Conservation (phyloP, 441 rosid genomes). For the Gossypium schwendimanii region DNA sequence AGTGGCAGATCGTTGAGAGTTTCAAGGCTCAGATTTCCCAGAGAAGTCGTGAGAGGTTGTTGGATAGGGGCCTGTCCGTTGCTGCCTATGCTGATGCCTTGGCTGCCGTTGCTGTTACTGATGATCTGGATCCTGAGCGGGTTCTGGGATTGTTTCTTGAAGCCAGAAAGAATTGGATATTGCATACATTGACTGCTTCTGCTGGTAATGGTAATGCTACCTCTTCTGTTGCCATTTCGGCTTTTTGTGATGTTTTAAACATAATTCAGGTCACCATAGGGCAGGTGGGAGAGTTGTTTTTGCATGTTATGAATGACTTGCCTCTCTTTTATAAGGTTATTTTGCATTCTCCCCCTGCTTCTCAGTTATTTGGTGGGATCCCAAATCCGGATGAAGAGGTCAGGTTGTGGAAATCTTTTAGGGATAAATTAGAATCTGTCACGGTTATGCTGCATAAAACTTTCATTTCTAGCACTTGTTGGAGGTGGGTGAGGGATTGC, state of each 20-base stretch:
- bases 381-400: slow-evolving; percentile 92
- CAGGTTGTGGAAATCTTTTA: slow-evolving; percentile 71
- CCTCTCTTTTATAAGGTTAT: slow-evolving; percentile 79
- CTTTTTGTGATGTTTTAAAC: slow-evolving; percentile 66
- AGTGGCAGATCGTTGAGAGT: slow-evolving; percentile 98
- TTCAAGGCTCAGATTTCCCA: slow-evolving; percentile 91
- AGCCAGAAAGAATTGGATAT: slow-evolving; percentile 68
- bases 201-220: slow-evolving; percentile 25
- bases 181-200: slow-evolving; percentile 51
- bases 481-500: slow-evolving; percentile 78
- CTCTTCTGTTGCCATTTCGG: slow-evolving; percentile 38
- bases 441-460: slow-evolving; percentile 51
- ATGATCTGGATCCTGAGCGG: slow-evolving; percentile 67
- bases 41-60: slow-evolving; percentile 75
- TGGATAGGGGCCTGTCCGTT: slow-evolving; percentile 57
- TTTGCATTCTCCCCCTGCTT: slow-evolving; percentile 80
- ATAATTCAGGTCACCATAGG: slow-evolving; percentile 75
- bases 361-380: slow-evolving; percentile 89
- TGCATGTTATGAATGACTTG: slow-evolving; percentile 84
- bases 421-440: slow-evolving; percentile 66
- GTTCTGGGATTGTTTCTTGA: slow-evolving; percentile 68
- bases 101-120: slow-evolving; percentile 79
- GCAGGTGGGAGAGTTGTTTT: slow-evolving; percentile 84
- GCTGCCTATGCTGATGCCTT: slow-evolving; percentile 77
- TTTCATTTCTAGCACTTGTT: slow-evolving; percentile 54